Evolutionary conservation across 2,329 filamentous ascomycete species (phyloP).

Genomic region (Apiospora pterosperma): DNA sequence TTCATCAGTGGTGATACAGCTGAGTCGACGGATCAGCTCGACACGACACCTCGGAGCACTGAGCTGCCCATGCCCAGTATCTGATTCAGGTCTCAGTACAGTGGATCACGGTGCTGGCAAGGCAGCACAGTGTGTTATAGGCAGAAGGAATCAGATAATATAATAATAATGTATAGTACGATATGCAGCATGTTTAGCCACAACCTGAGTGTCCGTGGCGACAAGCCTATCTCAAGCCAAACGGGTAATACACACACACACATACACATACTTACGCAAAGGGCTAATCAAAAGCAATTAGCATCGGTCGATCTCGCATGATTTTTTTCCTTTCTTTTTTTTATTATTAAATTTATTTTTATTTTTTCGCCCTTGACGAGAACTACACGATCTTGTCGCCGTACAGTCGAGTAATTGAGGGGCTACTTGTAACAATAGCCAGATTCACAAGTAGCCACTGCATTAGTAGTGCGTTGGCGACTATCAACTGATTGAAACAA

Average conservation of each 20-base stretch:
- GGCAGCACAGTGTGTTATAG: not conserved
- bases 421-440: not conserved
- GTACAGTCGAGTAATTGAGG: not conserved
- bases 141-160: not conserved
- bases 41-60: not conserved
- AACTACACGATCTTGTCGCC: not conserved
- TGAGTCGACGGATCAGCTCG: not conserved
- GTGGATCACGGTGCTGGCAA: not conserved
- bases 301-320: not conserved
- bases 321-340: too few species aligned
- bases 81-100: not conserved
- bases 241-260: too few species aligned
- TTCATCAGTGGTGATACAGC: too few species aligned
- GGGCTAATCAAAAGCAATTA: not conserved
- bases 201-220: not conserved
- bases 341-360: too few species aligned
- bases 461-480: not conserved
- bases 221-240: not conserved
- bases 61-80: not conserved
- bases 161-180: not conserved
- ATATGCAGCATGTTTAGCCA: not conserved
- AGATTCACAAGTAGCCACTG: too few species aligned
- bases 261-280: too few species aligned
- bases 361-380: not conserved
- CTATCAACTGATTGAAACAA: not conserved